phyloP scores from a whole-genome alignment of 768 basidiomycete species.

The Suillus cothurnatus region DNA sequence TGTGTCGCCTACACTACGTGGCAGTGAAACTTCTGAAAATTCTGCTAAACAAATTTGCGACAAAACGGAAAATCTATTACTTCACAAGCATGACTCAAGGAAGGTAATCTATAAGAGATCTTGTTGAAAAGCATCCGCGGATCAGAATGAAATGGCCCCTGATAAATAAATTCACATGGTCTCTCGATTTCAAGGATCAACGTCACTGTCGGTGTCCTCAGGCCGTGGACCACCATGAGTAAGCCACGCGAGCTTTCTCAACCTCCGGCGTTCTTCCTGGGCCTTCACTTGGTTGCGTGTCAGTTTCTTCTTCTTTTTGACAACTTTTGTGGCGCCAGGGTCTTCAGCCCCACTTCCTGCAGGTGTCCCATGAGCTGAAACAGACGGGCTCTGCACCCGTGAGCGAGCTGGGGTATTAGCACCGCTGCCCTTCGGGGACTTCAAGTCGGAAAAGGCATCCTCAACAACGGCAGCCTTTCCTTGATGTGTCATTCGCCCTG shows the following conservation, averaged over 20 bases:
- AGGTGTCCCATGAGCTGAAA: conserved; percentile 73
- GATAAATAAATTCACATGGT: background rate
- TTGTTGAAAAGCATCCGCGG: conserved; percentile 5
- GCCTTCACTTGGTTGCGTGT: conserved; percentile 91
- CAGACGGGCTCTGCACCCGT: conserved; percentile 66
- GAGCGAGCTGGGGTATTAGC: conserved; percentile 73
- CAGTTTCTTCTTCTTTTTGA: conserved; percentile 87
- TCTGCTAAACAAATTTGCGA: background rate
- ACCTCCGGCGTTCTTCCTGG: conserved; percentile 80
- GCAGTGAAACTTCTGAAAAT: background rate
- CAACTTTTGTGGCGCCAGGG: conserved; percentile 39
- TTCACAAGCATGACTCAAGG: conserved; percentile 1
- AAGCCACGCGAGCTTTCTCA: conserved; percentile 83
- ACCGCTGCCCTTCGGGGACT: conserved; percentile 71
- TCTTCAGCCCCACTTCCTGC: conserved; percentile 80
- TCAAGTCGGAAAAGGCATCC: conserved; percentile 74
- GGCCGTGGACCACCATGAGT: conserved; percentile 80
- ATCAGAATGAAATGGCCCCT: conserved; percentile 10
- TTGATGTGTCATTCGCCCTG: conserved; percentile 80
- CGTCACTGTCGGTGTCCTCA: conserved; percentile 79
- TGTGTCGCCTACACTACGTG: conserved; percentile 2
- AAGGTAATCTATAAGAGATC: conserved; percentile 8
- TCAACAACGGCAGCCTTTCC: conserved; percentile 88
- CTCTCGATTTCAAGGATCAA: conserved; percentile 19
- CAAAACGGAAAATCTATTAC: conserved; percentile 7